Conservation (phyloP, 2,329 filamentous ascomycete genomes). For the Botryotinia narcissicola region DNA sequence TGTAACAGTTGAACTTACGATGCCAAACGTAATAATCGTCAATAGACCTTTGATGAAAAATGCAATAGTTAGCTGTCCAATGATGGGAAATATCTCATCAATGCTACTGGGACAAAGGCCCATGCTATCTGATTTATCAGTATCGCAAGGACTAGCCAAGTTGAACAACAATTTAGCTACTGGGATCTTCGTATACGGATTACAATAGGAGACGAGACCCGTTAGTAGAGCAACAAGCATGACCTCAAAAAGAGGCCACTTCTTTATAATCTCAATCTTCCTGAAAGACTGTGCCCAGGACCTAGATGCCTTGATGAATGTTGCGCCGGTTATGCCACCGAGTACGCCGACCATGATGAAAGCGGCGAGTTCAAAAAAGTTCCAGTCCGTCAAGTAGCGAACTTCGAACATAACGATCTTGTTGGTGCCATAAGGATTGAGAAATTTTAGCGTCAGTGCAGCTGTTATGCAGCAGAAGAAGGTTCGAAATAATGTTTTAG, state of each 20-base stretch:
- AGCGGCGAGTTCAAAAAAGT: constrained; percentile 81
- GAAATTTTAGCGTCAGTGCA: constrained; percentile 85
- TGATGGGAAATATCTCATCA: constrained; percentile 75
- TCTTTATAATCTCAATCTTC: constrained; percentile 75
- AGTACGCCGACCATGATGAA: constrained; percentile 86
- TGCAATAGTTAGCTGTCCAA: constrained; percentile 69
- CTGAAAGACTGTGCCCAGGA: constrained; percentile 89
- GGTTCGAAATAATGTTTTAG: constrained; percentile 93
- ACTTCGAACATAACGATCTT: constrained; percentile 98
- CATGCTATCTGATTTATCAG: constrained; percentile 60
- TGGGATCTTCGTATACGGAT: constrained; percentile 80
- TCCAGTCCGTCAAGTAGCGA: constrained; percentile 86
- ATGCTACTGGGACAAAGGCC: constrained; percentile 72
- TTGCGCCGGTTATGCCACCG: constrained; percentile 78
- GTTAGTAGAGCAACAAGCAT: constrained; percentile 82
- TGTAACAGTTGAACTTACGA: constrained; percentile 50
- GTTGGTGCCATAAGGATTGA: constrained; percentile 92
- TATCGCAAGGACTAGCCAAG: constrained; percentile 81
- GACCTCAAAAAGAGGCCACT: constrained; percentile 82
- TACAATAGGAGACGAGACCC: constrained; percentile 89
- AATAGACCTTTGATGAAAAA: constrained; percentile 88
- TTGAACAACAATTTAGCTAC: constrained; percentile 91
- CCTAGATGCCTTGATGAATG: constrained; percentile 95
- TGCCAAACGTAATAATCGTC: constrained; percentile 89
- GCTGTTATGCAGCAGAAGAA: constrained; percentile 98